Evolutionary conservation across 176 grass and related monocot genomes (phyloP).

Genomic region (Carex littledalei): DNA sequence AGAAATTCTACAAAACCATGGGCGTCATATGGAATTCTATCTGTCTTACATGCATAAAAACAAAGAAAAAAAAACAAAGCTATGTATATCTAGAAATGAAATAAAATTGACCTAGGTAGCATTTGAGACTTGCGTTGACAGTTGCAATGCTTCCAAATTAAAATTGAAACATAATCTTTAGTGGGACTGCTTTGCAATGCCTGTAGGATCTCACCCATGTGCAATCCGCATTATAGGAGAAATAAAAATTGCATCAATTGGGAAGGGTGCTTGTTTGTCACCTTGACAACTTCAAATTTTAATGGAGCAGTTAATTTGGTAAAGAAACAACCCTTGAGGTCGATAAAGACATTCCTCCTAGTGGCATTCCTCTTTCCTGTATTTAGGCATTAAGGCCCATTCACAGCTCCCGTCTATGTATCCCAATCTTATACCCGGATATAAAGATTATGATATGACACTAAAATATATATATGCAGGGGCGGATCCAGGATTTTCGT

Average conservation of each 20-base stretch:
- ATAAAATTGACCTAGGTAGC: slow-evolving; percentile 19
- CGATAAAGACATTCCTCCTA: slow-evolving; percentile 28
- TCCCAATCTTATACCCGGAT: background rate
- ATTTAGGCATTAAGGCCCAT: background rate
- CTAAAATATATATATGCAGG: too few relatives aligned
- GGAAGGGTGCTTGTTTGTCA: slow-evolving; percentile 4
- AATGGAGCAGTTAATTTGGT: slow-evolving; percentile 26
- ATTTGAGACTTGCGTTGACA: slow-evolving; percentile 25
- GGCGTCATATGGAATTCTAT: background rate
- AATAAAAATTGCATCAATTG: slow-evolving; percentile 9
- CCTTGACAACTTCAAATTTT: slow-evolving; percentile 5
- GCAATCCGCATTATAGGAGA: slow-evolving; percentile 20
- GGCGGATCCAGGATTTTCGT: too few relatives aligned
- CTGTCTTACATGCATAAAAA: background rate
- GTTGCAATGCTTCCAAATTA: slow-evolving; percentile 19
- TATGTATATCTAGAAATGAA: slow-evolving; percentile 5
- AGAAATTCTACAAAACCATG: background rate
- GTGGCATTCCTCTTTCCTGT: slow-evolving; percentile 6
- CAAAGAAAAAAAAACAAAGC: background rate
- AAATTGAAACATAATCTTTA: slow-evolving; percentile 25
- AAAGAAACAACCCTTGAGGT: slow-evolving; percentile 4
- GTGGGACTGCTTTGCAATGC: slow-evolving; percentile 24
- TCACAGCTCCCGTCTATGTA: background rate
- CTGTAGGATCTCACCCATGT: slow-evolving; percentile 26
- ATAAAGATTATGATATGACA: background rate